Percentiles rank a stretch among this genome's conserved stretches.
Conservation (phyloP, 2,329 filamentous ascomycete species). For the Aspergillus amoenus region DNA sequence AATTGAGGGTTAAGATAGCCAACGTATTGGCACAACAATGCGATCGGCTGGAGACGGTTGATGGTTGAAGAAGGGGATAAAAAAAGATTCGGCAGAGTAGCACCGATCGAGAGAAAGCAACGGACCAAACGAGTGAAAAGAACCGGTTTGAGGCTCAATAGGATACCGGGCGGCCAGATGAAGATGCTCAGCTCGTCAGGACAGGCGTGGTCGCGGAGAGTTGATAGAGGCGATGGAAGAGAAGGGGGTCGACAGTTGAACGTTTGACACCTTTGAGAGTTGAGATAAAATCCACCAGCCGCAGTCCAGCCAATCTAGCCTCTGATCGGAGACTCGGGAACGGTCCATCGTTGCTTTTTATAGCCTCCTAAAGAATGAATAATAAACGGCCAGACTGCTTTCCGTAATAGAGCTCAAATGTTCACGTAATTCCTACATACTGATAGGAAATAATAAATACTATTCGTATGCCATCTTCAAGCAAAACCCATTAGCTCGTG, state of each 20-base stretch:
- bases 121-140: conserved; percentile 15
- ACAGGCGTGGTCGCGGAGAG: not conserved
- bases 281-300: conserved; percentile 9
- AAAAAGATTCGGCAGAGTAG: conserved; percentile 6
- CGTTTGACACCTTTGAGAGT: conserved; percentile 4
- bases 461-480: not conserved
- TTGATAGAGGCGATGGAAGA: not conserved
- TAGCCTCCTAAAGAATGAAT: not conserved
- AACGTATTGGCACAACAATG: not conserved
- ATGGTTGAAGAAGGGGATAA: not conserved
- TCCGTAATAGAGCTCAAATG: not conserved
- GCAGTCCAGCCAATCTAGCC: conserved; percentile 10
- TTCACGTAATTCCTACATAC: not conserved
- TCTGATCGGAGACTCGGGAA: conserved; percentile 2
- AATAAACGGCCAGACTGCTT: not conserved
- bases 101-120: conserved; percentile 11
- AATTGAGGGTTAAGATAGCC: not conserved
- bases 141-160: conserved; percentile 10
- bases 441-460: no score
- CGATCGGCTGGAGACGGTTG: not conserved
- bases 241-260: conserved; percentile 3
- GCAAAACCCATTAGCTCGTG: not conserved
- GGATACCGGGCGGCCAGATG: conserved; percentile 1
- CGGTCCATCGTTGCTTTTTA: conserved; percentile 9
- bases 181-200: not conserved